Evolutionary conservation across 768 basidiomycete genomes (phyloP), one percentile per base, ranked within the genome.

Genomic region (Serendipita sp.): DNA sequence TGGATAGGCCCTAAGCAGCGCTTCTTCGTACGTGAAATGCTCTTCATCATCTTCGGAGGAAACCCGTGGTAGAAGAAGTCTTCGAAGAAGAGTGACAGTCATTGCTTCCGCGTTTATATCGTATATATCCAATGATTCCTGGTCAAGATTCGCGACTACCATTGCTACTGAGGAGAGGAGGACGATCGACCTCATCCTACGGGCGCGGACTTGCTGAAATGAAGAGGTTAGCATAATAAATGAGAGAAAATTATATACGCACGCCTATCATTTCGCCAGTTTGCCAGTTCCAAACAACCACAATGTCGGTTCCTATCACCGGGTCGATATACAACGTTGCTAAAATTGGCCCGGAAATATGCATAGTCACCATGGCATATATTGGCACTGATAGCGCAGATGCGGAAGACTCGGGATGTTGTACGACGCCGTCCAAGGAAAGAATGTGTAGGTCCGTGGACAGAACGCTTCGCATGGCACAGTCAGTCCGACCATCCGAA

Each of bases 101-200:
- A 4, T 33, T 4, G 9, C 24, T 28, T n/a, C 11, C 4, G 11
- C 24, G 17, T 58, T 31, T n/a, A 58, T 33, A 4, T 58, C 30
- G 53, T 58, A 58, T n/a, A 58, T 31, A n/a, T 58, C 53, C 53
- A 58, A 31, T 58, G 53, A 24, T 11, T 58, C 53, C 30, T 58
- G 53, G 31, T 58, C 53, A 11, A 58, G 53, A n/a, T 58, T 58
- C 31, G 53, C 53, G 5, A 58, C 53, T 9, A 58, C 53, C 17
- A 58, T 22, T 33, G 53, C 24, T 4, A n/a, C 13, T 22, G 20
- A 24, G 30, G 53, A 24, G 9, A 58, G 26, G 22, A 58, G 31
- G 20, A 33, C 30, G 17, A 58, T 30, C 53, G 53, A 58, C 24
- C 28, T 33, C 31, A 30, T n/a, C 30, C 31, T 58, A 11, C 24